Percentiles rank a stretch among this genome's conserved stretches.
Conservation (phyloP, 2,329 filamentous ascomycete genomes). For the Cryoendolithus antarcticus region DNA sequence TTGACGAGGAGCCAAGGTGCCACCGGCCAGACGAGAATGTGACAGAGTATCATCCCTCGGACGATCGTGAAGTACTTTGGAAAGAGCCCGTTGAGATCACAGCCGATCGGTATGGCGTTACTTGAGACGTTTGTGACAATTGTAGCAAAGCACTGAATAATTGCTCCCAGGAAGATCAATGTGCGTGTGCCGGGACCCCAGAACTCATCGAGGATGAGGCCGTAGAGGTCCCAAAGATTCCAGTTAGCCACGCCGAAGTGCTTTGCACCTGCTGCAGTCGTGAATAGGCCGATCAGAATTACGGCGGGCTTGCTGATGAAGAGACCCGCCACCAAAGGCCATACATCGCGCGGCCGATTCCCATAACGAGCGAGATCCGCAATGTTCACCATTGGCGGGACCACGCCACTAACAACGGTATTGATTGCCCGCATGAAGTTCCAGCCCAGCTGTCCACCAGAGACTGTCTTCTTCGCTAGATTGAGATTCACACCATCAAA, state of each 20-base stretch:
- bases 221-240: constrained; percentile 35
- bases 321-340: constrained; percentile 24
- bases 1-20: constrained; percentile 33
- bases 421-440: constrained; percentile 31
- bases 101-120: constrained; percentile 31
- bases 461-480: constrained; percentile 12
- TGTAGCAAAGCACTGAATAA: constrained; percentile 27
- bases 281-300: constrained; percentile 29
- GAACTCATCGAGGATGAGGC: constrained; percentile 27
- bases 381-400: constrained; percentile 26
- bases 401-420: constrained; percentile 17
- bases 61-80: constrained; percentile 32
- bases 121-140: constrained; percentile 32
- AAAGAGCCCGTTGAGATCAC: constrained; percentile 30
- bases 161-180: constrained; percentile 27
- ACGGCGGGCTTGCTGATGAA: constrained; percentile 28
- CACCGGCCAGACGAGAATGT: constrained; percentile 24
- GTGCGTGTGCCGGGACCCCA: constrained; percentile 28
- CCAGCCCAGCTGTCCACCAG: constrained; percentile 26
- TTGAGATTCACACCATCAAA: constrained; percentile 24
- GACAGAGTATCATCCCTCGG: constrained; percentile 31
- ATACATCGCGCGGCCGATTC: constrained; percentile 21
- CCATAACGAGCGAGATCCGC: constrained; percentile 32
- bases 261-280: constrained; percentile 25
- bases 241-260: constrained; percentile 28